Evolutionary conservation across 139 green algal species (phyloP), one percentile per base, ranked within the genome.

Genomic region (Axilococcus clingmanii): DNA sequence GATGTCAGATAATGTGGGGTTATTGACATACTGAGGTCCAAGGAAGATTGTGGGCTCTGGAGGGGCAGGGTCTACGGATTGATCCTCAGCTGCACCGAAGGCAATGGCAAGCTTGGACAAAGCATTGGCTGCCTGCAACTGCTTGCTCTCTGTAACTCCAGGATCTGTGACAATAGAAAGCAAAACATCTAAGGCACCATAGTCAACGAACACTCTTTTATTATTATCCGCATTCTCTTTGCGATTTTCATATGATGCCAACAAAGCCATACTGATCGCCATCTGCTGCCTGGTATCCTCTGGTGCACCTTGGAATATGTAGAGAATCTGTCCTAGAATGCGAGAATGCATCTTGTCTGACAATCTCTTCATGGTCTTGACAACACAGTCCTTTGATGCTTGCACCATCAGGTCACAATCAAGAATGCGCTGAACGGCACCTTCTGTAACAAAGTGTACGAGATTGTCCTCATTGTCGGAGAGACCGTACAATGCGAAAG

Each of bases 401-500:
- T 88, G 78, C 22, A 28, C n/a, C 58, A 78, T 66, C 30, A 93
- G 77, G 46, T 85, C 71, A 38, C 74, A 82, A 35, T 82, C 75
- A 32, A 78, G 58, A 58, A 91, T 71, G 31, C 65, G 75, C 52
- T 78, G 60, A 12, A 89, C 69, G 12, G 72, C 72, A 17, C 80
- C 80, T 20, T 87, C 74, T 17, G 65, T 48, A 27, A 99, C 81
- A 50, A 99, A 88, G 52, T 89, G 80, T 7, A 86, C 61, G 12
- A 99, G 77, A 68, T 97, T 97, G 77, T 99, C 92, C 55, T 93
- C 81, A 60, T 96, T 97, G 63, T 98, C 91, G 19, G 85, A 81
- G 27, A 99, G 71, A 0, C 92, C 91, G 66, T 98, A 97, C 48
- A 96, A 68, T 19, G 87, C 84, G 70, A 95, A 95, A 2, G 88